phyloP scores from a whole-genome alignment of 2,329 filamentous ascomycete species.

The Neopestalotiopsis rosae region DNA sequence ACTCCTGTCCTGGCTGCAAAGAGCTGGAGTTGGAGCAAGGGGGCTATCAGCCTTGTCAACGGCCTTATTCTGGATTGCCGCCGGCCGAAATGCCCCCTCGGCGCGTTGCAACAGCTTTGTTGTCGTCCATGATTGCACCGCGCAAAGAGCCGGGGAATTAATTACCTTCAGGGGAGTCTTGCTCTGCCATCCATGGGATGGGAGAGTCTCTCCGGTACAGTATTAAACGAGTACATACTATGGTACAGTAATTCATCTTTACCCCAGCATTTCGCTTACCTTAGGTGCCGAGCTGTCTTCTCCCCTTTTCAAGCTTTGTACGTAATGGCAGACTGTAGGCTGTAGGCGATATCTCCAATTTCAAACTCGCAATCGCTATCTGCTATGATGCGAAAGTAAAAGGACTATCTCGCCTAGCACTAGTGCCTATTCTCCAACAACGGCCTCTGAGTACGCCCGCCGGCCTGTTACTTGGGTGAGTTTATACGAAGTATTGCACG shows the following conservation, averaged over 20 bases:
- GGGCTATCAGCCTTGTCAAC: background rate
- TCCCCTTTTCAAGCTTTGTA: conserved; percentile 3
- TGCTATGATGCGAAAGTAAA: conserved; percentile 7
- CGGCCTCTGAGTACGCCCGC: background rate
- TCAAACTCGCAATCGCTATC: background rate
- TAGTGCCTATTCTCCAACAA: background rate
- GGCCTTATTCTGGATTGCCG: background rate
- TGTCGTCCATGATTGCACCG: background rate
- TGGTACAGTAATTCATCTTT: background rate
- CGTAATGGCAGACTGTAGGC: conserved; percentile 3
- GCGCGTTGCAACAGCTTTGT: background rate
- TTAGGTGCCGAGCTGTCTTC: background rate
- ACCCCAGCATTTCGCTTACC: background rate
- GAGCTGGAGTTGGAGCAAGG: background rate
- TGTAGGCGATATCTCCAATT: background rate
- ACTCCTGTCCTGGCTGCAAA: background rate
- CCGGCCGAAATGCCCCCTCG: background rate
- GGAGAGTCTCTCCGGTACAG: no score
- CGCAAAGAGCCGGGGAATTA: background rate
- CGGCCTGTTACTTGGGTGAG: background rate
- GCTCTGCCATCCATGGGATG: background rate
- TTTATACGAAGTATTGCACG: background rate
- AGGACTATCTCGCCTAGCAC: conserved; percentile 4
- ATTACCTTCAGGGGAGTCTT: background rate
- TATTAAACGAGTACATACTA: no score